Evolutionary conservation across 2,329 filamentous ascomycete species (phyloP), one percentile per base, ranked within the genome.

Genomic region (Bipolaris cookei): DNA sequence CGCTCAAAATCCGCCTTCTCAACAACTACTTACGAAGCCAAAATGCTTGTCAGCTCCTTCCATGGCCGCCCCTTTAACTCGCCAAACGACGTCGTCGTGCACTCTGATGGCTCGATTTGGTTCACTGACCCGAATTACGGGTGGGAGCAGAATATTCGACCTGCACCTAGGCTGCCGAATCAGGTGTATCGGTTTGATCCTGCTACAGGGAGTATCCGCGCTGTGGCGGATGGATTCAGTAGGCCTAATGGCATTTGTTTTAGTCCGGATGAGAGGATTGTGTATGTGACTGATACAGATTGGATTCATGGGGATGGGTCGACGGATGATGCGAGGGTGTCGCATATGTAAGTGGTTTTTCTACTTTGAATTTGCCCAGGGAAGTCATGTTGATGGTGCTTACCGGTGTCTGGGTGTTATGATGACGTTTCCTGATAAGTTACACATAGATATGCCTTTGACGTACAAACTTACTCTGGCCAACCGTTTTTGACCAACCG

Each of bases 181-280:
- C 67, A 71, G 35, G 63, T 67, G 13, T 81, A 80, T 59, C 70
- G 78, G 23, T 81, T 76, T 55, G 71, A 77, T 41, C 74, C 75
- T 0, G 51, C 35, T 5, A 79, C 75, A 0, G 72, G 71, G 1
- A 67, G 65, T 1, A 69, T 78, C 2, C 65, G 73, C 7, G 70
- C 76, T 0, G 66, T 80, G 2, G 78, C 76, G n/a, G 75, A 78
- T 61, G 69, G 70, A 0, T 66, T 80, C 37, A 61, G 67, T 18
- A 68, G 76, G 20, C 78, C 79, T 1, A 81, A 80, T 56, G 78
- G 79, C 6, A 78, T 81, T 37, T 77, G 73, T 43, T 73, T 81
- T 37, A 76, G 69, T 10, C 77, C 78, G 1, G 74, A 78, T 42
- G 70, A 73, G 47, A 73, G 69, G 35, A 69, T 67, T 10, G 59